Evolutionary conservation across 73 alveolate species (phyloP), one percentile per base, ranked within the genome.

Genomic region (Effrenium voratum): DNA sequence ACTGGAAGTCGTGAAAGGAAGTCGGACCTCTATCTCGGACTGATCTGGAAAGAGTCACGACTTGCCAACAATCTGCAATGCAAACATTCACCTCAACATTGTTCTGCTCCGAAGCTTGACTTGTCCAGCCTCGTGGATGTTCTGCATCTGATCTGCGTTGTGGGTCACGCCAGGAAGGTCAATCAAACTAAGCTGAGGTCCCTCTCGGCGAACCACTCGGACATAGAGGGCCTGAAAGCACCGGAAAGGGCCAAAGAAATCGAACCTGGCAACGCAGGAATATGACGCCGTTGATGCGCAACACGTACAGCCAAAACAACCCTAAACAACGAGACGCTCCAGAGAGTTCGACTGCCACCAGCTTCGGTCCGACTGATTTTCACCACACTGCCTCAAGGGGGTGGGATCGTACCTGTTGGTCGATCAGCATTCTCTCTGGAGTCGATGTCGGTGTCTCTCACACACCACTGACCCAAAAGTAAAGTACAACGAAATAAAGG

Each of bases 121-220:
- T n/a, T n/a, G n/a, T n/a, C n/a, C 26, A 8, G 66, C 93, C 80
- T 84, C 93, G 80, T 84, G 93, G 73, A 84, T 84, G 93, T 84
- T 84, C 46, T 44, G 50, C 93, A 84, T 84, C 44, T 84, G 73
- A 63, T 84, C 93, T 2, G 93, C 93, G 46, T 84, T 84, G 93
- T 84, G 93, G 41, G 93, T 84, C 36, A 84, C 93, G 45, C 93
- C 93, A 1, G 80, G 93, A 28, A 84, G 59, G 50, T 84, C 93
- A n/a, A 84, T 84, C 81, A 84, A 46, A 34, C 46, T 22, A 26
- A 84, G 93, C 80, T 84, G 93, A 13, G 81, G 80, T 2, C 93
- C 93, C 16, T 84, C 80, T 16, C 32, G 72, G 45, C 93, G 93
- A 3, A 84, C 93, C 81, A 84, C 93, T 45, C 93, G 80, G 16